Evolutionary conservation across 2,329 filamentous ascomycete genomes (phyloP).

Genomic region (Phaeosphaeria sp.): DNA sequence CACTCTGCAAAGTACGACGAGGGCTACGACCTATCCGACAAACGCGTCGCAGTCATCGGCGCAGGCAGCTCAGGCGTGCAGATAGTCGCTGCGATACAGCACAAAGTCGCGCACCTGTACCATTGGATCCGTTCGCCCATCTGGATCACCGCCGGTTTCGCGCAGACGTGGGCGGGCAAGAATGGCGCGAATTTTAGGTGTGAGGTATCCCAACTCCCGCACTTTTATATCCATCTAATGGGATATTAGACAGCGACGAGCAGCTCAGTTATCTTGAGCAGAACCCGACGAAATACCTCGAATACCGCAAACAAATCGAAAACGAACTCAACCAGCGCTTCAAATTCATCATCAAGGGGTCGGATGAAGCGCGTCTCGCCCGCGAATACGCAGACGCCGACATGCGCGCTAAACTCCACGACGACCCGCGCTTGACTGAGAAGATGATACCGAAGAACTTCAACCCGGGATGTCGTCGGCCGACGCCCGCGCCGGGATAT

Average conservation of each 20-base stretch:
- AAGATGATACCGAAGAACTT: constrained; percentile 55
- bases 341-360: constrained; percentile 61
- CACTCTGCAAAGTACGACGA: constrained; percentile 53
- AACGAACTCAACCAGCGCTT: constrained; percentile 61
- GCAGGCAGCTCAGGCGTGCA: constrained; percentile 52
- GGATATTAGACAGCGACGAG: constrained; percentile 44
- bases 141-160: constrained; percentile 59
- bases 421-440: constrained; percentile 49
- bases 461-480: constrained; percentile 30
- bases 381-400: constrained; percentile 48
- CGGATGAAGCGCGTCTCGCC: constrained; percentile 53
- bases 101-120: constrained; percentile 48
- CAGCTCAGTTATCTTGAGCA: constrained; percentile 49
- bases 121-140: constrained; percentile 54
- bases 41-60: constrained; percentile 53
- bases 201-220: too few species aligned
- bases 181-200: constrained; percentile 57
- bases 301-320: constrained; percentile 58
- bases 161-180: constrained; percentile 55
- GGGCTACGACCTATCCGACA: constrained; percentile 44
- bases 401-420: constrained; percentile 51
- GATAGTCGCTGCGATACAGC: constrained; percentile 52
- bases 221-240: too few species aligned
- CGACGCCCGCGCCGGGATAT: constrained; percentile 34
- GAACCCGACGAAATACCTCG: constrained; percentile 54